Evolutionary conservation across 148 eudicot species (phyloP), one percentile per base, ranked within the genome.

Genomic region (Camellia lanceoleosa): DNA sequence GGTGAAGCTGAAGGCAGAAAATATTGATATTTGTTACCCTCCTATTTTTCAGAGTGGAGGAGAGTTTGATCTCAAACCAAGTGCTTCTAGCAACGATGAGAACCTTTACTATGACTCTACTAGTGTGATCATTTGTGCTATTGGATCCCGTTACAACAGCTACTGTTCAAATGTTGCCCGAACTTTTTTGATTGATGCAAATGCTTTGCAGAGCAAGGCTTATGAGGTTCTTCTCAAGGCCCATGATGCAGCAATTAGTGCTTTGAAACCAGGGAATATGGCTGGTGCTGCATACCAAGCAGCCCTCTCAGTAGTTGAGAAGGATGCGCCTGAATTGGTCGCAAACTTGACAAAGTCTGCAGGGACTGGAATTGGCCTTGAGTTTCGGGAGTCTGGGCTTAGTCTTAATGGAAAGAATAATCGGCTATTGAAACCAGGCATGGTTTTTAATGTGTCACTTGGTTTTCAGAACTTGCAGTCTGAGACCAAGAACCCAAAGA

Each of bases 41-140:
- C 92, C 92, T 0, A 90, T 90, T 47, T 88, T 90, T 77, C 92
- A 90, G 73, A 90, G 92, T 71, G 91, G 91, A 62, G 92, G 92
- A 30, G 80, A 75, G 82, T 90, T 90, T 78, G 92, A 90, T 85
- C 83, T 90, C 66, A 80, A 82, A 79, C 91, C 92, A 0, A 90
- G 91, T 65, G 92, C 92, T 0, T 77, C 90, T 5, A 90, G 92
- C 81, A 86, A 90, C 52, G 91, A 88, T 76, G 89, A 90, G 8
- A 51, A 61, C 49, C 74, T 90, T 81, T 86, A 88, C 78, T 90
- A 90, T 64, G 92, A 88, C 56, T 85, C 92, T 11, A 80, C 88
- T 20, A 90, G 92, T 56, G 92, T 86, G 79, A 86, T 89, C 67
- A 90, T 89, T 18, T 88, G 92, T 15, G 90, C 90, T 43, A 82